Conservation (phyloP, 2,329 filamentous ascomycete species). For the Phaeosphaeria sp. region DNA sequence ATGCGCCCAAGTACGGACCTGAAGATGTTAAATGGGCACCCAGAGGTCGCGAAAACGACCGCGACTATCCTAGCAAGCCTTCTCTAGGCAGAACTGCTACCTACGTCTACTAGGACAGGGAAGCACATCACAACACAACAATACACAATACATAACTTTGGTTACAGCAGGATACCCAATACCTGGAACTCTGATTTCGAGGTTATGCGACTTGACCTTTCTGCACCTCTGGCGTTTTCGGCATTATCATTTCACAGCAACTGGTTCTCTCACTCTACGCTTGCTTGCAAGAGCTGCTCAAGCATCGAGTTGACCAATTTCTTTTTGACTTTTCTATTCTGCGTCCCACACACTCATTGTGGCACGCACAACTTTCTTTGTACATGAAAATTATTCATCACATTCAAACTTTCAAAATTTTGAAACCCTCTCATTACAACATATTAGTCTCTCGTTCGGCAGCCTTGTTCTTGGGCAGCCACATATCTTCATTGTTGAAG, state of each 20-base stretch:
- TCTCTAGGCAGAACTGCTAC: constrained; percentile 31
- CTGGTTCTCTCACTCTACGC: neutral
- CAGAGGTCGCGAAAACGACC: constrained; percentile 27
- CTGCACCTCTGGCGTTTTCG: neutral
- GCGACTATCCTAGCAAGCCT: constrained; percentile 28
- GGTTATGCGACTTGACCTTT: neutral
- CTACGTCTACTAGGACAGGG: constrained; percentile 34
- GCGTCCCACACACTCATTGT: neutral
- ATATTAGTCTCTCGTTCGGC: neutral
- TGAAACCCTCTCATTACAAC: neutral
- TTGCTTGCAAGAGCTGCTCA: neutral
- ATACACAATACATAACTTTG: constrained; percentile 1
- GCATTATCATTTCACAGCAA: neutral
- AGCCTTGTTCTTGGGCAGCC: neutral
- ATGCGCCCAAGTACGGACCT: constrained; percentile 34
- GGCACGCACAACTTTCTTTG: neutral
- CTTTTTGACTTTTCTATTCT: neutral
- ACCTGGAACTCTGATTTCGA: constrained; percentile 1
- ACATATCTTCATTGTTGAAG: neutral
- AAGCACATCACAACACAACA: neutral
- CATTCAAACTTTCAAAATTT: neutral
- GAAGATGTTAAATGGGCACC: constrained; percentile 47
- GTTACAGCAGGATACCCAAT: constrained; percentile 13
- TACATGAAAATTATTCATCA: neutral
- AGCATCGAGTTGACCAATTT: neutral